A percentile compares a stretch with the other conserved stretches of the same genome.
These are phyloP conservation scores for Chalciporus piperatus DNA, from an alignment of 768 basidiomycete species.

Conservation along the genomic window DNA sequence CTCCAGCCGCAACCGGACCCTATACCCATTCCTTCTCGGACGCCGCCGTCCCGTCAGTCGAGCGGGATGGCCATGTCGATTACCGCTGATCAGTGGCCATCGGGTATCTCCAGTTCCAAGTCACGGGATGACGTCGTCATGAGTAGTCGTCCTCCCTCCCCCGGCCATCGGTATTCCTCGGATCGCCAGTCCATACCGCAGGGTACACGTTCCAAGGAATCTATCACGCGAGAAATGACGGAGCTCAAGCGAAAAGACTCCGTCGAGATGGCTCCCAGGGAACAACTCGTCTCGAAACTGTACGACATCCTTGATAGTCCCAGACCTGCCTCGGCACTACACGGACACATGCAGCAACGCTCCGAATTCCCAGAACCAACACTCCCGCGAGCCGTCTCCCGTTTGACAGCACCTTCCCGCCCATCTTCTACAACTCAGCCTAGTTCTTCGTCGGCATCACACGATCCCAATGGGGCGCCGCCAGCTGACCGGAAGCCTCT, in stretches of 20 bases:
- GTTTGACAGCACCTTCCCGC: slow-evolving; percentile 21
- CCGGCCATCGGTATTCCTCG: slow-evolving; percentile 22
- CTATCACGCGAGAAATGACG: slow-evolving; percentile 20
- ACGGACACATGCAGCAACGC: slow-evolving; percentile 35
- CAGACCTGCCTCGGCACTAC: slow-evolving; percentile 38
- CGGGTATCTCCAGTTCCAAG: slow-evolving; percentile 23
- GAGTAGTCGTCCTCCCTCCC: slow-evolving; percentile 28
- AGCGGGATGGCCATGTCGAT: slow-evolving; percentile 28
- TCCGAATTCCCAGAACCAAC: slow-evolving; percentile 26
- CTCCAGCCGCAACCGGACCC: slow-evolving; percentile 24
- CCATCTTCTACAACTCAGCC: slow-evolving; percentile 21
- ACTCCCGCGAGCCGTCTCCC: slow-evolving; percentile 21
- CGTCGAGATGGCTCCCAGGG: slow-evolving; percentile 22
- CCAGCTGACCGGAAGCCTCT: slow-evolving; percentile 26
- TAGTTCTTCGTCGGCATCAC: slow-evolving; percentile 17
- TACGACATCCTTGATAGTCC: slow-evolving; percentile 48
- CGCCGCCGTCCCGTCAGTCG: slow-evolving; percentile 25
- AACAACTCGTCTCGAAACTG: slow-evolving; percentile 38
- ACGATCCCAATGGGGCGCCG: slow-evolving; percentile 6
- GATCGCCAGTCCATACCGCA: slow-evolving; percentile 18
- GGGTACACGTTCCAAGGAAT: slow-evolving; percentile 20
- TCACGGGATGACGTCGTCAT: slow-evolving; percentile 30
- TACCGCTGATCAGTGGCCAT: slow-evolving; percentile 22
- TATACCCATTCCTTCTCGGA: slow-evolving; percentile 32
- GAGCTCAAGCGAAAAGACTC: slow-evolving; percentile 23